Conservation (phyloP, 1,284 basidiomycete genomes). For the Gomphus bonarii region DNA sequence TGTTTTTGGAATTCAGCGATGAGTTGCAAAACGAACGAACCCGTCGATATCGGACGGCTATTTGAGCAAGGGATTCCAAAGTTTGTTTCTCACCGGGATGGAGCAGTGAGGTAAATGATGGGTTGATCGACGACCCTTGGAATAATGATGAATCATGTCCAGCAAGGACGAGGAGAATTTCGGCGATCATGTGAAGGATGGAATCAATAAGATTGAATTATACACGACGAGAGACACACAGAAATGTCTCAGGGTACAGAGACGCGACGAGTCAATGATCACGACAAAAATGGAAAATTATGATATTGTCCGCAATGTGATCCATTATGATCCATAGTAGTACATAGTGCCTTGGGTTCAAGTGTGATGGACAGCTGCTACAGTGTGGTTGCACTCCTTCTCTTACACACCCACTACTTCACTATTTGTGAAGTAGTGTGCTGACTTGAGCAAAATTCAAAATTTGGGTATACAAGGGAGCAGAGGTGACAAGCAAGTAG, state of each 20-base stretch:
- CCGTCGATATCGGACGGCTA: slow-evolving; percentile 62
- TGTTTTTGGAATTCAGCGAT: slow-evolving; percentile 31
- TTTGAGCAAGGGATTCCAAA: slow-evolving; percentile 59
- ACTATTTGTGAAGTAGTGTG: no score
- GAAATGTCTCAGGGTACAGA: no score
- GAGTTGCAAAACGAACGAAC: slow-evolving; percentile 36
- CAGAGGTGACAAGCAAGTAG: no score
- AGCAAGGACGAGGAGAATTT: slow-evolving; percentile 72
- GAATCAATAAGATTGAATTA: background rate
- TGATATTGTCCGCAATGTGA: no score
- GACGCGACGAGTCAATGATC: background rate
- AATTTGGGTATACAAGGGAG: no score
- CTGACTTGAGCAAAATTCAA: no score
- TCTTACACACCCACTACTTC: no score
- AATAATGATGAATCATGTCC: slow-evolving; percentile 81
- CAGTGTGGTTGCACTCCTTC: no score
- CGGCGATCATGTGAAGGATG: slow-evolving; percentile 63
- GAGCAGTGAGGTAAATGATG: slow-evolving; percentile 58
- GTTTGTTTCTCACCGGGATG: slow-evolving; percentile 82
- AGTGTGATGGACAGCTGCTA: no score
- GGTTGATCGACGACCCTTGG: slow-evolving; percentile 47
- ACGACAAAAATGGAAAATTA: no score
- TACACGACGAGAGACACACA: background rate
- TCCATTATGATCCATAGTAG: no score
- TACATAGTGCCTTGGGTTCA: no score